Conservation (phyloP, 306 rosid species). For the Benincasa hispida region DNA sequence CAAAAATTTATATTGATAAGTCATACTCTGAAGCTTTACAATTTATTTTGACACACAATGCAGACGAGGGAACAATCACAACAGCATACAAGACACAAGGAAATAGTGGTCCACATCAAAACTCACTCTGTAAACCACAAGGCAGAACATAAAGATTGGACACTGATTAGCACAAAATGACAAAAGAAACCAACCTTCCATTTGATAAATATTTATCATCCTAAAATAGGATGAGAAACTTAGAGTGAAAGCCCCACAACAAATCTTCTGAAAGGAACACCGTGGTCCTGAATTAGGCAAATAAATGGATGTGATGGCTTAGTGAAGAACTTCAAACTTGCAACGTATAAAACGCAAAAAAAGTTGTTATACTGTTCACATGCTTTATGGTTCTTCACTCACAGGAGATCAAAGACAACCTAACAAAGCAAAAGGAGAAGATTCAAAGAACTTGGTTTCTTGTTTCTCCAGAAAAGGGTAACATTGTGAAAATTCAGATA, state of each 20-base stretch:
- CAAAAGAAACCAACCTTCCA: background rate
- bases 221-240: background rate
- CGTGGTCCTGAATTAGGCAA: background rate
- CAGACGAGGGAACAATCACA: background rate
- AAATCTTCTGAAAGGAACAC: background rate
- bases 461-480: constrained; percentile 19
- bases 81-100: background rate
- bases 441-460: background rate
- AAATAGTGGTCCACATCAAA: background rate
- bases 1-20: background rate
- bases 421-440: background rate
- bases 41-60: background rate
- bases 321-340: background rate
- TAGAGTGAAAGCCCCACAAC: background rate
- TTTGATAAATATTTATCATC: background rate
- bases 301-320: background rate
- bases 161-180: background rate
- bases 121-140: background rate
- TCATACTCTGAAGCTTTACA: background rate
- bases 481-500: constrained; percentile 17
- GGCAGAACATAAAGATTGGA: background rate
- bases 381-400: background rate
- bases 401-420: background rate
- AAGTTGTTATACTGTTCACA: background rate
- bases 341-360: background rate